Evolutionary conservation across 2,329 filamentous ascomycete species (phyloP), one percentile per base, ranked within the genome.

Genomic region (Colletotrichum sp.): DNA sequence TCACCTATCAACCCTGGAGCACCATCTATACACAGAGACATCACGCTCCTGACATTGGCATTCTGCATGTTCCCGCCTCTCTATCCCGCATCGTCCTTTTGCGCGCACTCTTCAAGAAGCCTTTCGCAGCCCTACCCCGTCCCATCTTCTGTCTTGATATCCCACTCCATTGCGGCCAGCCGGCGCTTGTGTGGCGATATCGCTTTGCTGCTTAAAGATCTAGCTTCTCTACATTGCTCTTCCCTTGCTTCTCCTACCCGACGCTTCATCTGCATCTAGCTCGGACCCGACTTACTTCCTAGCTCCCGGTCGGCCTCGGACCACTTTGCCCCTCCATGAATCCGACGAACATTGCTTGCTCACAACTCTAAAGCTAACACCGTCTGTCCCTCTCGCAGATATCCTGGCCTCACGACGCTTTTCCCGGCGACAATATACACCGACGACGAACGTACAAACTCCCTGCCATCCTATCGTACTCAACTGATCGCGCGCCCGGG

Each of bases 241-340:
- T 57, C 26, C 18, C 24, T 58, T 13, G 43, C 70, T 36, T 57
- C 38, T 55, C 26, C 34, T 34, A 9, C 43, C 57, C 21, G 26
- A 64, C 60, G 57, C 73, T 32, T 73, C 70, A 15, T 57, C 32
- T 61, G 28, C 48, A 28, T 24, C 28, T 61, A 60, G 57, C 21
- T 65, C 63, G 70, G 64, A 34, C 70, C 69, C 73, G 64, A 61
- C 55, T 48, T 30, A 57, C 30, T 73, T 8, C 32, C 58, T 60
- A 64, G 52, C 63, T 64, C 69, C 63, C 55, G 69, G 73, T 73
- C 70, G 70, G 70, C 58, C 70, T 75, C 73, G 70, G 70, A 67
- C 64, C 73, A 73, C 58, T 48, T 43, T 55, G 70, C 73, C 73
- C 73, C 70, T 75, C 70, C 70, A 72, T 63, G 64, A 67, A 63